Evolutionary conservation across 2,329 filamentous ascomycete species (phyloP).

Genomic region (Claviceps sp.): DNA sequence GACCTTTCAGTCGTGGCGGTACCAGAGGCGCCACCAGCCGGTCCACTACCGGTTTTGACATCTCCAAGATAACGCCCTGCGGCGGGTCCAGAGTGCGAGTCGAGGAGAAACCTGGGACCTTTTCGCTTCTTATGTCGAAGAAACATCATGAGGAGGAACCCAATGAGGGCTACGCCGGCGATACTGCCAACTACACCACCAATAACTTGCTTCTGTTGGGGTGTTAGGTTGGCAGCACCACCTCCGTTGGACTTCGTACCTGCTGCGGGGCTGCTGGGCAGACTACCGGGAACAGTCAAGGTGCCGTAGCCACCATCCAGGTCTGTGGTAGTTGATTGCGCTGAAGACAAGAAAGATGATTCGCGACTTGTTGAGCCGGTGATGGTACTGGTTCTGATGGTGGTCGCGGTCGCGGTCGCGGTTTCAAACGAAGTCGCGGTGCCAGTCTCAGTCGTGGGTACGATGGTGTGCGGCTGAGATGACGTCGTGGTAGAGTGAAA

Average conservation of each 20-base stretch:
- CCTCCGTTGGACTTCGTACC: conserved; percentile 1
- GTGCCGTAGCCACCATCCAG: background rate
- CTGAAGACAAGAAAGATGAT: background rate
- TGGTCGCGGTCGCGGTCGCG: background rate
- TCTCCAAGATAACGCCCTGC: conserved; percentile 3
- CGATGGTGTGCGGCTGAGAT: background rate
- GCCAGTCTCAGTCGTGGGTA: background rate
- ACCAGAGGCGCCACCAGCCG: conserved; percentile 3
- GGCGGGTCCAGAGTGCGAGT: conserved; percentile 19
- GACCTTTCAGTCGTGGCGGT: conserved; percentile 34
- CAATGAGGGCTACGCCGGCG: conserved; percentile 43
- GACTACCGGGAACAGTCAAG: background rate
- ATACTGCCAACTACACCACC: conserved; percentile 45
- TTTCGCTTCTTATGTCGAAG: conserved; percentile 42
- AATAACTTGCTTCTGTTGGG: conserved; percentile 29
- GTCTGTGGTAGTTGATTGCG: background rate
- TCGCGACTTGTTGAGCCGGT: background rate
- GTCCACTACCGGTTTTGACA: conserved; percentile 13
- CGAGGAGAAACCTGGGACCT: conserved; percentile 28
- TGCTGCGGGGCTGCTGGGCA: background rate
- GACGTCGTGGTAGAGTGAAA: background rate
- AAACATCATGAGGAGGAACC: conserved; percentile 38
- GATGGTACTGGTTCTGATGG: background rate
- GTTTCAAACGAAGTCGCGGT: background rate
- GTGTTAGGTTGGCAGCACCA: conserved; percentile 13